These are phyloP conservation scores for Diversispora eburnea DNA, from an alignment of 192 early-diverging fungal genomes.

Conservation along the genomic window DNA sequence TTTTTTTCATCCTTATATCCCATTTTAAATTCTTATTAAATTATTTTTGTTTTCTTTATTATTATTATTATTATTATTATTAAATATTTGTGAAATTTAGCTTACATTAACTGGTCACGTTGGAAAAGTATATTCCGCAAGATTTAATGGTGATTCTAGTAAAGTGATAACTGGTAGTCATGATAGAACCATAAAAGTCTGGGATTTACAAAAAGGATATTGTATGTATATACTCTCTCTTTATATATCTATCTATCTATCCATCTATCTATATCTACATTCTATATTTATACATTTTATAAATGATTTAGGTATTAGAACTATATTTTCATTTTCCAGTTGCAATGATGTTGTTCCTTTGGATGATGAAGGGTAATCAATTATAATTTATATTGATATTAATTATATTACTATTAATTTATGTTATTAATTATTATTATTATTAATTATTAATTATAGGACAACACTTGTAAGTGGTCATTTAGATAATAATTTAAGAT, in stretches of 20 bases:
- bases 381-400: background rate
- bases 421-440: background rate
- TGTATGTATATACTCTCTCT: constrained; percentile 54
- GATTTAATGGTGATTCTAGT: constrained; percentile 74
- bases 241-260: background rate
- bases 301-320: constrained; percentile 60
- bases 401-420: background rate
- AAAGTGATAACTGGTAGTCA: constrained; percentile 91
- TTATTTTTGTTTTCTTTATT: no score
- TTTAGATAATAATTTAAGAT: constrained; percentile 85
- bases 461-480: constrained; percentile 86
- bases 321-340: constrained; percentile 90
- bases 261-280: background rate
- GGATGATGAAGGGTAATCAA: constrained; percentile 63
- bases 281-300: background rate
- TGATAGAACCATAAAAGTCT: constrained; percentile 93
- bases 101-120: constrained; percentile 94
- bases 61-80: no score
- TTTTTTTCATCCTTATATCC: background rate
- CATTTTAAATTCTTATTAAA: background rate
- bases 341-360: constrained; percentile 88
- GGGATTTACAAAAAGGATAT: constrained; percentile 88
- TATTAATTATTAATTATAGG: constrained; percentile 37
- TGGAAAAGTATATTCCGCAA: constrained; percentile 85
- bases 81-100: constrained; percentile 36